A percentile compares a stretch with the other conserved stretches of the same genome.
These are phyloP conservation scores for Sclerospora graminicola DNA, from an alignment of 352 stramenopile genomes.

Conservation along the genomic window DNA sequence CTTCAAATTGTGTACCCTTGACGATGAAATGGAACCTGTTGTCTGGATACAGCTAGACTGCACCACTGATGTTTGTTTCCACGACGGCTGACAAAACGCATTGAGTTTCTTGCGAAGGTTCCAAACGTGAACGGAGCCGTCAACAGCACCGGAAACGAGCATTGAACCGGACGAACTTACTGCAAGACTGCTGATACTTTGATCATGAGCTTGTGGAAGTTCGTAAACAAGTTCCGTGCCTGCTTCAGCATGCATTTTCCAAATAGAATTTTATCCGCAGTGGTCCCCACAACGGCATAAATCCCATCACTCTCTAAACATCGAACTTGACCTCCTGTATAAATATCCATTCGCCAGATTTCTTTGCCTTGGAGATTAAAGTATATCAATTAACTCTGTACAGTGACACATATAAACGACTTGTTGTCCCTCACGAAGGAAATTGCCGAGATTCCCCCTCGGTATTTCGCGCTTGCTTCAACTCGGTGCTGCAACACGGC, in stretches of 20 bases:
- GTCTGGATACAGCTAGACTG: conserved; percentile 22
- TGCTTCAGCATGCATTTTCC: conserved; percentile 36
- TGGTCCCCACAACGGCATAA: conserved; percentile 59
- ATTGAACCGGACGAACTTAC: conserved; percentile 42
- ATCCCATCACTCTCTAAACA: conserved; percentile 68
- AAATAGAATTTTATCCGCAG: conserved; percentile 55
- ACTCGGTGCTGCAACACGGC: conserved; percentile 21
- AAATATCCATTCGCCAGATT: conserved; percentile 40
- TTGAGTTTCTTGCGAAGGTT: conserved; percentile 26
- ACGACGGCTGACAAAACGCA: no score
- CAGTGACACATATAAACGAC: conserved; percentile 54
- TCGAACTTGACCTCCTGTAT: conserved; percentile 38
- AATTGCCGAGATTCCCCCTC: conserved; percentile 39
- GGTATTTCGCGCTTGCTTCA: conserved; percentile 20
- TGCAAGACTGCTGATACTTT: conserved; percentile 48
- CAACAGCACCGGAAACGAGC: conserved; percentile 43
- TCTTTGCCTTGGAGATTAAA: conserved; percentile 39
- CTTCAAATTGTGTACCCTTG: not conserved
- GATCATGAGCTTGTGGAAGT: conserved; percentile 46
- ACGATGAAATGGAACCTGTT: conserved; percentile 1
- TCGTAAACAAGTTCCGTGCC: conserved; percentile 47
- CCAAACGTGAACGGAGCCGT: conserved; percentile 62
- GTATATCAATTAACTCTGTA: conserved; percentile 59
- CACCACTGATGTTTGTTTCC: no score
- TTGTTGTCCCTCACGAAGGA: conserved; percentile 39